Percentiles rank a stretch among this genome's conserved stretches.
Evolutionary conservation across 2,329 filamentous ascomycete species (phyloP).

Genomic region (Trichoderma guizhouense): DNA sequence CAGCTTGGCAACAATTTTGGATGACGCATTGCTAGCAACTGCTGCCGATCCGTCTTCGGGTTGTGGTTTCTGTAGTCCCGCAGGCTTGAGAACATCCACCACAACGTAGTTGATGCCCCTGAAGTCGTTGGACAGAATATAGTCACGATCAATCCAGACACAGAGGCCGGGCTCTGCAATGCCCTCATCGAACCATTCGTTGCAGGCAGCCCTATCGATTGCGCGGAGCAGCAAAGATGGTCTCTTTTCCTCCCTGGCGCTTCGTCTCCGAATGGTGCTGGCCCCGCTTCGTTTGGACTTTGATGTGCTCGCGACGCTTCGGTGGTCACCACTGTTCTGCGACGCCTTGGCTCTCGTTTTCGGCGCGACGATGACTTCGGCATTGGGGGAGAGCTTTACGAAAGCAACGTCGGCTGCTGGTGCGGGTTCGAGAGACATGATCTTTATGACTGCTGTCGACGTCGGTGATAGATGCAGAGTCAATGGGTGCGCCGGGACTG

Average conservation of each 20-base stretch:
- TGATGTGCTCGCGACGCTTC: constrained; percentile 76
- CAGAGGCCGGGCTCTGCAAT: constrained; percentile 57
- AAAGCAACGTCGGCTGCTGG: constrained; percentile 69
- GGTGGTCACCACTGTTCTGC: constrained; percentile 66
- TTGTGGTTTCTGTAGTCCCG: constrained; percentile 68
- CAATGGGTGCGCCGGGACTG: constrained; percentile 67
- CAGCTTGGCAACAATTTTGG: constrained; percentile 72
- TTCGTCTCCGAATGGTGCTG: constrained; percentile 62
- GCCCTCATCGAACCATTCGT: constrained; percentile 76
- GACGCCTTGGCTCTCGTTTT: constrained; percentile 75
- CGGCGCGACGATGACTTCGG: constrained; percentile 94
- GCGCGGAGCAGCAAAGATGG: constrained; percentile 75
- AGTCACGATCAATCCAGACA: constrained; percentile 81
- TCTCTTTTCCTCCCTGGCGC: constrained; percentile 60
- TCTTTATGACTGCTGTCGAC: constrained; percentile 86
- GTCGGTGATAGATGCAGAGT: constrained; percentile 93
- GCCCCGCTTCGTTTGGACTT: constrained; percentile 75
- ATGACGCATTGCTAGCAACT: constrained; percentile 40
- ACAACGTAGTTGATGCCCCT: constrained; percentile 73
- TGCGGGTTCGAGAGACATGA: constrained; percentile 77
- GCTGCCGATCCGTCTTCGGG: constrained; percentile 62
- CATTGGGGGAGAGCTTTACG: constrained; percentile 88
- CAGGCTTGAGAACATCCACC: constrained; percentile 84
- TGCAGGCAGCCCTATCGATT: constrained; percentile 65
- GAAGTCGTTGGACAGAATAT: constrained; percentile 68